phyloP scores from a whole-genome alignment of 768 basidiomycete genomes.

The Panaeolus papilionaceus region DNA sequence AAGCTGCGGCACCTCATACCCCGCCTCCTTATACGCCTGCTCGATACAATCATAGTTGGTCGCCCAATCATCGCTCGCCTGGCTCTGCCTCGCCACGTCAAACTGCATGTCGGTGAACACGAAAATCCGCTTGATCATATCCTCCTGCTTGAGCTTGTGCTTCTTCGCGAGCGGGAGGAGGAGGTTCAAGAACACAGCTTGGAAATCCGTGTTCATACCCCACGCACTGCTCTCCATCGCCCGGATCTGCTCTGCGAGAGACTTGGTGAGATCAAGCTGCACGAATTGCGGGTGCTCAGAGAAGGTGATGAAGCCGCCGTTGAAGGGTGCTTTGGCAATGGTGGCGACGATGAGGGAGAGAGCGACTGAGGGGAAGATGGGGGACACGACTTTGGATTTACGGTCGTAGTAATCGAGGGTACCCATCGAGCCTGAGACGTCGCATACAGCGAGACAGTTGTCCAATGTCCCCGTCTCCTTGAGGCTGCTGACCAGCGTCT shows the following conservation, averaged over 20 bases:
- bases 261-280: constrained; percentile 47
- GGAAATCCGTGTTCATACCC: constrained; percentile 67
- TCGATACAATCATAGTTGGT: constrained; percentile 68
- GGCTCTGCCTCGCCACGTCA: constrained; percentile 38
- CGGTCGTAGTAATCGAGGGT: constrained; percentile 17
- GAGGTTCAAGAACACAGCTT: constrained; percentile 65
- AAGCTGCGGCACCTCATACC: constrained; percentile 76
- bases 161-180: constrained; percentile 65
- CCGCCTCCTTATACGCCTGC: constrained; percentile 59
- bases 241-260: constrained; percentile 44
- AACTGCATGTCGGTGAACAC: constrained; percentile 87
- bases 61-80: constrained; percentile 46
- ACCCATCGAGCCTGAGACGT: constrained; percentile 81
- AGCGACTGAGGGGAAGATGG: constrained; percentile 67
- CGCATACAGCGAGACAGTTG: constrained; percentile 71
- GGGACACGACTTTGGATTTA: constrained; percentile 32
- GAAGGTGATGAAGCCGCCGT: constrained; percentile 74
- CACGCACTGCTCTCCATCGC: constrained; percentile 45
- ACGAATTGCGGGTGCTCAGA: constrained; percentile 56
- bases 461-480: constrained; percentile 62
- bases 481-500: constrained; percentile 57
- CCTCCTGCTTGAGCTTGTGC: constrained; percentile 62
- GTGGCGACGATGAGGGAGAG: constrained; percentile 71
- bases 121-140: constrained; percentile 80
- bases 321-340: constrained; percentile 68